These are phyloP conservation scores for Tubosaeta brunneosetosa DNA, from an alignment of 768 basidiomycete species.

Conservation along the genomic window DNA sequence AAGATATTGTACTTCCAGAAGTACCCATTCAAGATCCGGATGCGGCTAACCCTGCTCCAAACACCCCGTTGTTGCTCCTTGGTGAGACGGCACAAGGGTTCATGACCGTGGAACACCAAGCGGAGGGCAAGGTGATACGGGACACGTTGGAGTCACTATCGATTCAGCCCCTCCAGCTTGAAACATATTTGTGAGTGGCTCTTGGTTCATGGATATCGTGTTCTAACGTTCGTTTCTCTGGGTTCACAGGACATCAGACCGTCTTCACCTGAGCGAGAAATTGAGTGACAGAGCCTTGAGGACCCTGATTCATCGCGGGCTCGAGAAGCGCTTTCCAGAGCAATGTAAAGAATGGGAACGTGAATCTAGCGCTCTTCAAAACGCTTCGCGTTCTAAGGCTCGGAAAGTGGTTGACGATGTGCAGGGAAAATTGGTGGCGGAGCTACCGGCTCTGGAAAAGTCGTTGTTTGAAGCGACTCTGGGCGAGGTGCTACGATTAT, in stretches of 20 bases:
- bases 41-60: background rate
- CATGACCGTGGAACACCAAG: slow-evolving; percentile 27
- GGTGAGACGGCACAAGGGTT: slow-evolving; percentile 42
- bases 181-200: slow-evolving; percentile 16
- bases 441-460: slow-evolving; percentile 6
- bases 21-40: slow-evolving; percentile 4
- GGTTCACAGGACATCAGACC: slow-evolving; percentile 17
- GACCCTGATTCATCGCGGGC: slow-evolving; percentile 28
- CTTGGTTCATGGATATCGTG: background rate
- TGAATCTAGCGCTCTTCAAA: slow-evolving; percentile 1
- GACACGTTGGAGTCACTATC: background rate
- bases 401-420: background rate
- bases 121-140: slow-evolving; percentile 1
- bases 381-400: background rate
- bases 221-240: too few relatives aligned
- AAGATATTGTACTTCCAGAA: slow-evolving; percentile 9
- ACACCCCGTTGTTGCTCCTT: slow-evolving; percentile 30
- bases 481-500: slow-evolving; percentile 17
- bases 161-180: slow-evolving; percentile 12
- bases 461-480: slow-evolving; percentile 25
- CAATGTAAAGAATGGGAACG: slow-evolving; percentile 24
- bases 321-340: slow-evolving; percentile 24
- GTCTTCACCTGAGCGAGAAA: slow-evolving; percentile 21
- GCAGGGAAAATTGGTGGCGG: slow-evolving; percentile 1
- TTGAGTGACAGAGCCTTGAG: slow-evolving; percentile 23